phyloP scores from a whole-genome alignment of 495 filamentous ascomycete genomes.

The Neurospora sp. region DNA sequence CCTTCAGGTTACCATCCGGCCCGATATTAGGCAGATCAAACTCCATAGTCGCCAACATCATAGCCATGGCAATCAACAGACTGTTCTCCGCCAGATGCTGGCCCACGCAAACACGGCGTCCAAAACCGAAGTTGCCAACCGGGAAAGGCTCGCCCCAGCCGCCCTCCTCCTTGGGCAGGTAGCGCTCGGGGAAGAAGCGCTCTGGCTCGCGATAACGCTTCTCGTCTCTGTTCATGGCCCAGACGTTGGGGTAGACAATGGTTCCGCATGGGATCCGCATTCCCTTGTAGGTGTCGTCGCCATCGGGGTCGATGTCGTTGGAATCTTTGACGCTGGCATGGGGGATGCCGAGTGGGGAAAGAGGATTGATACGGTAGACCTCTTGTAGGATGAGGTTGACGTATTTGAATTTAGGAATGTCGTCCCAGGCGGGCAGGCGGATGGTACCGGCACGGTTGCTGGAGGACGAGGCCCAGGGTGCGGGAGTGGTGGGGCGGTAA shows the following conservation, averaged over 20 bases:
- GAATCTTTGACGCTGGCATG: conserved; percentile 32
- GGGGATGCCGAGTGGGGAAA: conserved; percentile 49
- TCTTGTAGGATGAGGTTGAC: conserved; percentile 44
- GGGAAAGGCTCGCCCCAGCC: conserved; percentile 40
- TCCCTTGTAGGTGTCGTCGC: conserved; percentile 43
- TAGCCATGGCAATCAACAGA: conserved; percentile 18
- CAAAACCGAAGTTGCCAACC: conserved; percentile 45
- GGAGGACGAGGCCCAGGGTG: neutral
- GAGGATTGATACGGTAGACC: conserved; percentile 50
- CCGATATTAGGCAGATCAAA: conserved; percentile 18
- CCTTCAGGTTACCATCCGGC: conserved; percentile 10
- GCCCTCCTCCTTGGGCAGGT: conserved; percentile 30
- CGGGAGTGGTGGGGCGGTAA: neutral
- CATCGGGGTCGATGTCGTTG: neutral
- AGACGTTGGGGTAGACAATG: conserved; percentile 36
- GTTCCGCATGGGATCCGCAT: conserved; percentile 40
- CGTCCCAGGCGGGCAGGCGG: conserved; percentile 40
- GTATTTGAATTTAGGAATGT: conserved; percentile 44
- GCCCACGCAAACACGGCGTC: conserved; percentile 24
- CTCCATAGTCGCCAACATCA: conserved; percentile 18
- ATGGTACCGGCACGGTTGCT: conserved; percentile 24
- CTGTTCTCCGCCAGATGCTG: conserved; percentile 22
- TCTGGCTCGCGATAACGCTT: conserved; percentile 29
- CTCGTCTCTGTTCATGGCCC: conserved; percentile 37
- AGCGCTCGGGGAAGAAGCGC: conserved; percentile 37